Percentiles rank a stretch among this genome's conserved stretches.
Evolutionary conservation across 305 asterid species (phyloP).

Genomic region (Withania somnifera): DNA sequence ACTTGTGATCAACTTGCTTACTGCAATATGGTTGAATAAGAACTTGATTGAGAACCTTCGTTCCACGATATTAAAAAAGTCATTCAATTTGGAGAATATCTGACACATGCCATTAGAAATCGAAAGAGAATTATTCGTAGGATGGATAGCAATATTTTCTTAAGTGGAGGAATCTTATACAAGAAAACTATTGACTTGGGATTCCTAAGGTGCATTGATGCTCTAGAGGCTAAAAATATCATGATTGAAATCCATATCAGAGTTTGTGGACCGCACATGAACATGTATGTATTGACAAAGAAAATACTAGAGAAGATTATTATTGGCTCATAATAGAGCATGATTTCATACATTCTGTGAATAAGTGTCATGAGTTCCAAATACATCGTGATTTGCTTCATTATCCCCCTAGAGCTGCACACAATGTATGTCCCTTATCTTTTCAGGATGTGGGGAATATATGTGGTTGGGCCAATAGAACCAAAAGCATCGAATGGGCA

Average conservation of each 20-base stretch:
- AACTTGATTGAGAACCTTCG: background rate
- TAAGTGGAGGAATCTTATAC: background rate
- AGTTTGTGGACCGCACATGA: background rate
- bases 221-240: background rate
- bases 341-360: background rate
- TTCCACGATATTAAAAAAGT: background rate
- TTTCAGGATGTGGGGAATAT: too few relatives aligned
- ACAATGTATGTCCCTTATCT: too few relatives aligned
- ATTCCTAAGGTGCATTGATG: background rate
- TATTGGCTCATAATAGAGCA: background rate
- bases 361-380: background rate
- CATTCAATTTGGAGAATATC: background rate
- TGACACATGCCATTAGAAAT: background rate
- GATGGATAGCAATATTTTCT: background rate
- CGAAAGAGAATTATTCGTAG: background rate
- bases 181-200: background rate
- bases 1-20: background rate
- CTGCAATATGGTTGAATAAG: background rate
- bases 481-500: background rate
- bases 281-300: background rate
- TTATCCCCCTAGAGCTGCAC: background rate
- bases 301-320: background rate
- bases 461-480: background rate
- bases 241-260: background rate
- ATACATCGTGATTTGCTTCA: background rate